phyloP scores from a whole-genome alignment of 1,139 yeast genomes.

The Geotrichum restrictum region DNA sequence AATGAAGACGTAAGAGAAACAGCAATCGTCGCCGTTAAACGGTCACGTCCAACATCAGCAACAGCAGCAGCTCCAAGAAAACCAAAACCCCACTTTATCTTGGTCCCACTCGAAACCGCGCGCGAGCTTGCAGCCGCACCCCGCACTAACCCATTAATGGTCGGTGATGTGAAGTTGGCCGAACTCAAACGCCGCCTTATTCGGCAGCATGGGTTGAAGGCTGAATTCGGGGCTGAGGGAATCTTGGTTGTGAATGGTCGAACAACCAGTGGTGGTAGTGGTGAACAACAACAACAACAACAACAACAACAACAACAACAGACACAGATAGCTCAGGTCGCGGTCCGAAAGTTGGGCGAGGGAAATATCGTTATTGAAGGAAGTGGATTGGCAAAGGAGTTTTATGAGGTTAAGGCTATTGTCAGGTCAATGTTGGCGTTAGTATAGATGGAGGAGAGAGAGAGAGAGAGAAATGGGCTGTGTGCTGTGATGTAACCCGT shows the following conservation, averaged over 20 bases:
- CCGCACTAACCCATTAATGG: constrained; percentile 51
- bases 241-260: constrained; percentile 55
- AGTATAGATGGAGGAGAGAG: constrained; percentile 39
- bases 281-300: constrained; percentile 62
- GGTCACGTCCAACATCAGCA: background rate
- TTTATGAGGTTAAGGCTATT: constrained; percentile 72
- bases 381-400: constrained; percentile 58
- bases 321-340: constrained; percentile 44
- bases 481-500: no score
- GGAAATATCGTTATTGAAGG: constrained; percentile 88
- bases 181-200: constrained; percentile 67
- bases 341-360: constrained; percentile 71
- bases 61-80: background rate
- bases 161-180: constrained; percentile 84
- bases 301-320: no score
- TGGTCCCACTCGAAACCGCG: constrained; percentile 33
- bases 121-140: constrained; percentile 37
- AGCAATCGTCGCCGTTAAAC: background rate
- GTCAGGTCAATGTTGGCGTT: constrained; percentile 79
- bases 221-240: constrained; percentile 93
- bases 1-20: constrained; percentile 2
- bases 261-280: constrained; percentile 41
- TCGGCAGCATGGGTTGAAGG: constrained; percentile 53
- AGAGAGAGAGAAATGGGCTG: no score
- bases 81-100: background rate